Percentiles rank a stretch among this genome's conserved stretches.
These are phyloP conservation scores for Plenodomus biglobosus DNA, from an alignment of 2,329 filamentous ascomycete species.

Conservation along the genomic window DNA sequence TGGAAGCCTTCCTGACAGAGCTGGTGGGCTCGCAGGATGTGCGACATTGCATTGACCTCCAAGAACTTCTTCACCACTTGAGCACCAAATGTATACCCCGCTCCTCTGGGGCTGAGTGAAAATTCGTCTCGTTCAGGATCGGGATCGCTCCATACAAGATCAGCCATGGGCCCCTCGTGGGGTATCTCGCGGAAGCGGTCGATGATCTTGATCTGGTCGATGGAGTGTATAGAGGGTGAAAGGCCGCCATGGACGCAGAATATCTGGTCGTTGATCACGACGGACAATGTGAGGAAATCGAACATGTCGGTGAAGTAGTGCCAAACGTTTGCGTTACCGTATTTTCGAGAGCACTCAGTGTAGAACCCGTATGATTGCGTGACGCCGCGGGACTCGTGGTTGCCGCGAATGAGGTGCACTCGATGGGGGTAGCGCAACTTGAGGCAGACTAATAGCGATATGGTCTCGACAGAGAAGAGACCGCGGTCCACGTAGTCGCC, in stretches of 20 bases:
- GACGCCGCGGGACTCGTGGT: constrained; percentile 95
- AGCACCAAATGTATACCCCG: constrained; percentile 95
- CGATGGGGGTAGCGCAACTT: constrained; percentile 96
- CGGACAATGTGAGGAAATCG: constrained; percentile 93
- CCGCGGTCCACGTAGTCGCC: constrained; percentile 98
- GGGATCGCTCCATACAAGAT: constrained; percentile 96
- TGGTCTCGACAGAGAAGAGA: constrained; percentile 98
- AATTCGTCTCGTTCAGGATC: constrained; percentile 98
- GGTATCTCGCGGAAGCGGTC: constrained; percentile 98
- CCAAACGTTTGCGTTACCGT: constrained; percentile 98
- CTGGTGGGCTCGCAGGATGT: constrained; percentile 97
- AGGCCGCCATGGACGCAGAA: constrained; percentile 94
- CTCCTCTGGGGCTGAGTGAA: constrained; percentile 86
- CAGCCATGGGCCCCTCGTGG: constrained; percentile 99
- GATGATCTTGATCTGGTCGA: constrained; percentile 99
- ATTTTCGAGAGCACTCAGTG: constrained; percentile 96
- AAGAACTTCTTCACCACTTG: constrained; percentile 99
- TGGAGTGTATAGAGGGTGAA: constrained; percentile 79
- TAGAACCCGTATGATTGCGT: constrained; percentile 99
- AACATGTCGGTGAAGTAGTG: constrained; percentile 99
- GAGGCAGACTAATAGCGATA: constrained; percentile 93
- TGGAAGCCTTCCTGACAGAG: constrained; percentile 98
- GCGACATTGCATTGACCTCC: constrained; percentile 95
- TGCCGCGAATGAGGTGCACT: constrained; percentile 93
- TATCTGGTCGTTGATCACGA: constrained; percentile 98